Conservation (phyloP, 2,329 filamentous ascomycete genomes). For the Dactylonectria estremocensis region DNA sequence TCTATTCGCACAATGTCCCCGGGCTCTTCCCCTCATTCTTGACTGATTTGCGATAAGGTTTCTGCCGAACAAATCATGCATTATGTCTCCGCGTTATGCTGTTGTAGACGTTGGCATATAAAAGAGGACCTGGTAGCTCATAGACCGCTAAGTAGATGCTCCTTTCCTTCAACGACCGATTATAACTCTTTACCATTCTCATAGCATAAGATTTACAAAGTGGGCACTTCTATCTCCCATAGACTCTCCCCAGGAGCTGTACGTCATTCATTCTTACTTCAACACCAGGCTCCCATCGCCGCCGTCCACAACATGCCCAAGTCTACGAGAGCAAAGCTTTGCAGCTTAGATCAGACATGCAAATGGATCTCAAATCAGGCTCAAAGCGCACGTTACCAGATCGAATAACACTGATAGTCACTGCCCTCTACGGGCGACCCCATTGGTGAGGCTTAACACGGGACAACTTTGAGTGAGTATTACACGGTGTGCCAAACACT, state of each 20-base stretch:
- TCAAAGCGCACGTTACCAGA: background rate
- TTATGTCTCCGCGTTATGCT: constrained; percentile 47
- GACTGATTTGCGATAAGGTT: background rate
- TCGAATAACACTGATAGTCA: background rate
- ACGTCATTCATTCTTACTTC: background rate
- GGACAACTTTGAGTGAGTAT: constrained; percentile 30
- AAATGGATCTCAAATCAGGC: background rate
- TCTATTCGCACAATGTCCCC: background rate
- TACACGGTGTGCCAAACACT: constrained; percentile 38
- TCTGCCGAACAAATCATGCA: background rate
- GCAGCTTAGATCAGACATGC: no score
- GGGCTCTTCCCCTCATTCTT: background rate
- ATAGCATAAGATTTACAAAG: no score
- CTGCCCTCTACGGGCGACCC: constrained; percentile 2
- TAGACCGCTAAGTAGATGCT: background rate
- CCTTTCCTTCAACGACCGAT: background rate
- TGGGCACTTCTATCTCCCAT: background rate
- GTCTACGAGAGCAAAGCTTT: background rate
- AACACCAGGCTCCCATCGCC: background rate
- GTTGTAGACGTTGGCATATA: constrained; percentile 26
- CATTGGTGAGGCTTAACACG: constrained; percentile 11
- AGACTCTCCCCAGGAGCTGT: background rate
- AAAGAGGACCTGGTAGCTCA: constrained; percentile 7
- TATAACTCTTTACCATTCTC: background rate
- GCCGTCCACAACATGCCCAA: background rate